Evolutionary conservation across 805 yeast species (phyloP), one percentile per base, ranked within the genome.

Genomic region (Barnettozyma sucrosica): DNA sequence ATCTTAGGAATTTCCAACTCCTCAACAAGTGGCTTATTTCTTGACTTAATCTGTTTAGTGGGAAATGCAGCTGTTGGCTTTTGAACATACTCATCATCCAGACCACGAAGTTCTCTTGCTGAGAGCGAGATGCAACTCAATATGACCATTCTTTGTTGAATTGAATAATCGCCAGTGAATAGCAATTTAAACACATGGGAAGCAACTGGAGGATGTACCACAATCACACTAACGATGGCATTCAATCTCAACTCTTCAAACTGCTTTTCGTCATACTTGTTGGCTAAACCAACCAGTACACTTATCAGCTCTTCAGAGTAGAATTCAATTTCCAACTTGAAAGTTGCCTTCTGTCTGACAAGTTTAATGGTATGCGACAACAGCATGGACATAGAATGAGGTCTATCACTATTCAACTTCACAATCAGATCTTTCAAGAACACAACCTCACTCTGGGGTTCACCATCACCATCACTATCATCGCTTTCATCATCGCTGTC

Each of bases 131-230:
- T 59, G 0, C 86, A 68, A 5, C 90, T 78, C 18, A 93, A 63
- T 8, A 90, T 70, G 25, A 77, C 66, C 66, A 90, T 71, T 42
- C 98, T 66, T 50, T 83, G 90, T 51, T 85, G 93, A 18, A 93
- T 62, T 0, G 96, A 88, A 51, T 84, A 79, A 58, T 92, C 99
- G 0, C 90, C 89, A 0, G 75, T 70, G 32, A 79, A 67, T 16
- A 89, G 66, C 16, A 82, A 62, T 24, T 69, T 59, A 36, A 77
- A 56, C 7, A 66, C 55, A 9, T 62, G 57, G 0, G 65, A 53
- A 0, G 81, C 59, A 24, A 73, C 70, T 1, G 67, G 58, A 0
- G 88, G 80, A 42, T 71, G 71, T 0, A 81, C 69, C 0, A 76
- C 81, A 16, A 86, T 67, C 1, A 88, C 69, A 2, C 93, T 79